Evolutionary conservation across 1,284 basidiomycete species (phyloP).

Genomic region (Laetiporus sulphureus): DNA sequence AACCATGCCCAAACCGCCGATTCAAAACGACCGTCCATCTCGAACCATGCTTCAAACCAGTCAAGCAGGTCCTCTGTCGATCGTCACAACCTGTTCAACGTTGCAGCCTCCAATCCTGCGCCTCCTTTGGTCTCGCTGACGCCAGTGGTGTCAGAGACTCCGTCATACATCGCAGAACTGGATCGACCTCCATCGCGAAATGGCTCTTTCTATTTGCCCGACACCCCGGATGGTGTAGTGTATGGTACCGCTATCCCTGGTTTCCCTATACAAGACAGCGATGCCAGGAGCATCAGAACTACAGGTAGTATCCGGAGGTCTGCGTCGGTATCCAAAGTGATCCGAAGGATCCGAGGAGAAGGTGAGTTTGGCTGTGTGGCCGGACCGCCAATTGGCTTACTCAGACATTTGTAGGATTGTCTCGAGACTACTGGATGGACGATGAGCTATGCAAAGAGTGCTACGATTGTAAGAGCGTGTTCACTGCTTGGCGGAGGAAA

Average conservation of each 20-base stretch:
- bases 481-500: slow-evolving; percentile 89
- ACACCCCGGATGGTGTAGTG: slow-evolving; percentile 52
- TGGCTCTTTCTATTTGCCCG: slow-evolving; percentile 39
- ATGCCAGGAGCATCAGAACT: slow-evolving; percentile 73
- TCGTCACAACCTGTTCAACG: slow-evolving; percentile 48
- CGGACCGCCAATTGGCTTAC: not conserved
- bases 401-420: slow-evolving; percentile 48
- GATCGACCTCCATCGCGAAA: slow-evolving; percentile 55
- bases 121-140: slow-evolving; percentile 78
- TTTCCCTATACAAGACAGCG: slow-evolving; percentile 73
- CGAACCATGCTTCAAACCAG: slow-evolving; percentile 38
- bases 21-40: slow-evolving; percentile 49
- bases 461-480: slow-evolving; percentile 88
- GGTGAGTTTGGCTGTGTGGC: slow-evolving; percentile 32
- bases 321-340: slow-evolving; percentile 84
- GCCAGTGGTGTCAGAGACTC: slow-evolving; percentile 69
- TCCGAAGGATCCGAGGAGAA: slow-evolving; percentile 83
- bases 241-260: slow-evolving; percentile 76
- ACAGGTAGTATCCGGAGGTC: slow-evolving; percentile 63
- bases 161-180: slow-evolving; percentile 55
- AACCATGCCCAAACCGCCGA: slow-evolving; percentile 33
- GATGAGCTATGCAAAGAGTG: slow-evolving; percentile 96
- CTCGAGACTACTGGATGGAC: slow-evolving; percentile 94
- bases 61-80: slow-evolving; percentile 45
- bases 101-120: slow-evolving; percentile 50